A percentile compares a stretch with the other conserved stretches of the same genome.
phyloP scores from a whole-genome alignment of 345 rosid species.

The Noccaea bulbosa region DNA sequence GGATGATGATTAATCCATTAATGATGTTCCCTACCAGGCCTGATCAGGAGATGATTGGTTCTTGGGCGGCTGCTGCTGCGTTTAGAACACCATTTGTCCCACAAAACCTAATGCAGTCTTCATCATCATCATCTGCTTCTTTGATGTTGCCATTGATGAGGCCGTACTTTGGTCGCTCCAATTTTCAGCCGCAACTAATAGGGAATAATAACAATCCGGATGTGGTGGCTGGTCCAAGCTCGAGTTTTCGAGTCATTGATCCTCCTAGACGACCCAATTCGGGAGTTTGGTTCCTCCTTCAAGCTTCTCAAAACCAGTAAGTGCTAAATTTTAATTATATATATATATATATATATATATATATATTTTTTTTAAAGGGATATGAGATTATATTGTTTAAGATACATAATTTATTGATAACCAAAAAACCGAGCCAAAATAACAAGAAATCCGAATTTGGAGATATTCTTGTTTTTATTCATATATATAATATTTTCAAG shows the following conservation, averaged over 20 bases:
- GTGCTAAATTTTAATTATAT: constrained; percentile 38
- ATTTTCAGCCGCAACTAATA: constrained; percentile 51
- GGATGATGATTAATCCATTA: constrained; percentile 49
- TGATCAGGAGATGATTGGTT: constrained; percentile 55
- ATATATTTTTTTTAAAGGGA: too few species aligned
- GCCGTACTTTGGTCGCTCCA: constrained; percentile 58
- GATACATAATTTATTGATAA: constrained; percentile 4
- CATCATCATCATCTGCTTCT: constrained; percentile 51
- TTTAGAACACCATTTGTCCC: constrained; percentile 58
- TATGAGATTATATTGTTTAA: not conserved
- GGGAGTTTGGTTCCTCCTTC: constrained; percentile 94
- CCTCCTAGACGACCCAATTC: constrained; percentile 82
- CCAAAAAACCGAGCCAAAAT: not conserved
- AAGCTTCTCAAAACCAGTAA: constrained; percentile 95
- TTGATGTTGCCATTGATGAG: constrained; percentile 64
- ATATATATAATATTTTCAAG: not conserved
- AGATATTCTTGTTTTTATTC: not conserved
- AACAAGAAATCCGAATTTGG: not conserved
- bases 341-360: too few species aligned
- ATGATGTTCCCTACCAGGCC: constrained; percentile 43
- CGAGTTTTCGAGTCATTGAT: constrained; percentile 71
- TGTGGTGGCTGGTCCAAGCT: constrained; percentile 62
- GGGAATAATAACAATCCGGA: constrained; percentile 49
- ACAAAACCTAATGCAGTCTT: constrained; percentile 46
- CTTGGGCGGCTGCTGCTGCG: constrained; percentile 54